Evolutionary conservation across 129 eudicot species (phyloP), one percentile per base, ranked within the genome.

Genomic region (Artemisia argyi): DNA sequence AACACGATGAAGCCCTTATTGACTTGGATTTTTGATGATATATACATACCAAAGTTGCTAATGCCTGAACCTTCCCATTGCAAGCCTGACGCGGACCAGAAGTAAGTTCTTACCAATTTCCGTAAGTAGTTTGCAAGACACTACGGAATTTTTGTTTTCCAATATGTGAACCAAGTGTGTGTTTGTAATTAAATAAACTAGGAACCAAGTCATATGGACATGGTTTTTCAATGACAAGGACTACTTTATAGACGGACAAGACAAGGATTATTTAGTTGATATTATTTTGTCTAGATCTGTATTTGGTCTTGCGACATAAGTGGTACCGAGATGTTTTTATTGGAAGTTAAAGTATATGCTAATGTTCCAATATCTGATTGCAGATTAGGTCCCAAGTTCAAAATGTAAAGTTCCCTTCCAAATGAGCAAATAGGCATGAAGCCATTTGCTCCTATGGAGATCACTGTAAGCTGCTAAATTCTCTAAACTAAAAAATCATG

Each of bases 11-110:
- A 28, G 32, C 32, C 32, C 32, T 28, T 28, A 28, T 28, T 28
- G 32, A 28, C 86, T 94, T 74, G 99, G 99, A 75, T 90, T 90
- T 94, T 94, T 66, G 96, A 88, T 8, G 99, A 90, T 83, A 88
- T 94, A 19, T 84, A 90, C 78, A 77, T 94, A 64, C 99, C 99
- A 26, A 80, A 54, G 35, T 82, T 82, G 68, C 79, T 84, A 35
- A 61, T 94, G 87, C 86, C 89, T 26, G 50, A 74, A 51, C 92
- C 96, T 30, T 82, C 84, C 19, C 62, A 46, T 73, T 66, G 73
- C 28, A 86, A 82, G 82, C 81, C 88, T 35, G 95, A 74, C 73
- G 65, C 78, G 52, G 88, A 42, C 50, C 62, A 72, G 16, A 79
- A 77, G 97, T 87, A 73, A 90, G 94, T 70, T 65, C 66, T 42